Conservation (phyloP, 2,329 filamentous ascomycete genomes). For the Proliferodiscus dingleyae region DNA sequence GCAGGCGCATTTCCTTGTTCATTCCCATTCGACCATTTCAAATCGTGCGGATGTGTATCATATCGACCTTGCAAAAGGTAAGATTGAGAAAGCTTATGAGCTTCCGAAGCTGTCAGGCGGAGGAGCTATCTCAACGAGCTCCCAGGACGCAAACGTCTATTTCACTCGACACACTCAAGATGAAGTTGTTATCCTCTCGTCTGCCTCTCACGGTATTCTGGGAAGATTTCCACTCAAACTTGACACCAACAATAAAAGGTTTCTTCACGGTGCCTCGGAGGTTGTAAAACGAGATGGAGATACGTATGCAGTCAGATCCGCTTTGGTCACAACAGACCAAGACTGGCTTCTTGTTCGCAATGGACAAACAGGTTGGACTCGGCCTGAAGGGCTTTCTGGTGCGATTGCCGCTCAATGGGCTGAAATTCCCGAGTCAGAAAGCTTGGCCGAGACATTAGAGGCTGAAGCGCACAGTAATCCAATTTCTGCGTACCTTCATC, state of each 20-base stretch:
- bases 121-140: slow-evolving; percentile 76
- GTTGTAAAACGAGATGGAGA: slow-evolving; percentile 66
- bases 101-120: slow-evolving; percentile 65
- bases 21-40: slow-evolving; percentile 63
- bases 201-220: slow-evolving; percentile 69
- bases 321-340: slow-evolving; percentile 59
- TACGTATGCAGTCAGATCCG: slow-evolving; percentile 73
- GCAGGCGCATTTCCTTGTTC: slow-evolving; percentile 77
- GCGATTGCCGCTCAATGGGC: slow-evolving; percentile 77
- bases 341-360: slow-evolving; percentile 85
- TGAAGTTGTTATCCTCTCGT: slow-evolving; percentile 70
- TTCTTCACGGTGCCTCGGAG: slow-evolving; percentile 71
- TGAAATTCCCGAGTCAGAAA: slow-evolving; percentile 67
- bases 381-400: slow-evolving; percentile 76
- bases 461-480: slow-evolving; percentile 81
- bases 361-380: slow-evolving; percentile 72
- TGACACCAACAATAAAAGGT: slow-evolving; percentile 37
- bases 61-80: slow-evolving; percentile 64
- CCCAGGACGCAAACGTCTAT: slow-evolving; percentile 75
- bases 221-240: slow-evolving; percentile 64
- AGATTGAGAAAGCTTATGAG: slow-evolving; percentile 72
- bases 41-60: slow-evolving; percentile 87
- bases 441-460: slow-evolving; percentile 74
- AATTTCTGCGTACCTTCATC: slow-evolving; percentile 78
- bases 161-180: slow-evolving; percentile 77